phyloP scores from a whole-genome alignment of 768 basidiomycete genomes.

The Hygrophoropsis aurantiaca region DNA sequence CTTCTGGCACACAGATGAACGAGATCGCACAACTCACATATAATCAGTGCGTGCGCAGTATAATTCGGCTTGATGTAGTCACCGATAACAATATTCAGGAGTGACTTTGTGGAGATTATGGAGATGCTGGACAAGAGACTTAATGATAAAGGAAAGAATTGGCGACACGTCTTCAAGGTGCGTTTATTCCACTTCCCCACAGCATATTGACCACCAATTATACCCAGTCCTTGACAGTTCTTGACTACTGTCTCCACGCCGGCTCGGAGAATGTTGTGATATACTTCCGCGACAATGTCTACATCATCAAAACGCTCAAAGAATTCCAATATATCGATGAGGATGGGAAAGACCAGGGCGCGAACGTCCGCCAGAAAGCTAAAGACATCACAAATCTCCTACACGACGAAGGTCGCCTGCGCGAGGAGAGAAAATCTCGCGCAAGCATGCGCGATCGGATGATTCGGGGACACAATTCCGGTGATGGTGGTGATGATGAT shows the following conservation, averaged over 20 bases:
- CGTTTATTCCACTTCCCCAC: slow-evolving; percentile 13
- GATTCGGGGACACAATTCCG: slow-evolving; percentile 61
- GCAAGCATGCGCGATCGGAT: slow-evolving; percentile 96
- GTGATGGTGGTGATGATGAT: slow-evolving; percentile 40
- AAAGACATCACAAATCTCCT: slow-evolving; percentile 97
- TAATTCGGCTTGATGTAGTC: not conserved
- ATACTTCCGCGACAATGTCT: slow-evolving; percentile 96
- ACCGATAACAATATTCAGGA: slow-evolving; percentile 39
- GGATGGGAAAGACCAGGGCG: slow-evolving; percentile 94
- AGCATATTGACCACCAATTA: not conserved
- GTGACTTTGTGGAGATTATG: slow-evolving; percentile 99
- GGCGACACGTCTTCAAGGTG: slow-evolving; percentile 99
- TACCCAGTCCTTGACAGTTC: slow-evolving; percentile 78
- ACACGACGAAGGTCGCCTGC: slow-evolving; percentile 79
- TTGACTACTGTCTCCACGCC: slow-evolving; percentile 94
- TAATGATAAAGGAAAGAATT: slow-evolving; percentile 99
- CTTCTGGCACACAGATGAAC: slow-evolving; percentile 98
- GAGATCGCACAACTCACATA: slow-evolving; percentile 96
- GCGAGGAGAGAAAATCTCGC: slow-evolving; percentile 79
- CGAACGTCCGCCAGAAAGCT: slow-evolving; percentile 96
- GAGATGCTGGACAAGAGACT: slow-evolving; percentile 99
- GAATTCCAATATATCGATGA: slow-evolving; percentile 98
- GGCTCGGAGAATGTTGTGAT: slow-evolving; percentile 98
- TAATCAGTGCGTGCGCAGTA: slow-evolving; percentile 71
- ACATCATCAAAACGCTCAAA: slow-evolving; percentile 97